These are phyloP conservation scores for Citrus trifoliata DNA, from an alignment of 345 rosid species.

Conservation along the genomic window DNA sequence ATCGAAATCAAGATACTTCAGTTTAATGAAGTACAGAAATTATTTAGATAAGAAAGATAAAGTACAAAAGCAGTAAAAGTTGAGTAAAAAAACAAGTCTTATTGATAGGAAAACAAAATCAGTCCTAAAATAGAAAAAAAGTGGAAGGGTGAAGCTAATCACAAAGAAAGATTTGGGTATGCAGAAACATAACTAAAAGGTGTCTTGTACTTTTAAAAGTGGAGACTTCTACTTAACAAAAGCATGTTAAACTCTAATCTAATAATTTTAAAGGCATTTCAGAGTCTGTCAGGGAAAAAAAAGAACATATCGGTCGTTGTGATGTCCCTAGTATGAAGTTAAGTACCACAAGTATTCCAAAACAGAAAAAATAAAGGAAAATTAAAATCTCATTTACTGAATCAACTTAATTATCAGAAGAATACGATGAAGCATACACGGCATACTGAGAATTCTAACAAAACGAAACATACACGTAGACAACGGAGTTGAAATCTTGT, in stretches of 20 bases:
- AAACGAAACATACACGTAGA: conserved; percentile 61
- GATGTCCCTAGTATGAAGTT: conserved; percentile 37
- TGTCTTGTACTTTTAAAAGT: conserved; percentile 32
- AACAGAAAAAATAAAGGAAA: neutral
- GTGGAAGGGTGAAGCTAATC: conserved; percentile 21
- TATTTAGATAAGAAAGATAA: conserved; percentile 8
- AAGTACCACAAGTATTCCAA: conserved; percentile 2
- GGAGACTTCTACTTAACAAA: conserved; percentile 45
- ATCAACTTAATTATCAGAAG: neutral
- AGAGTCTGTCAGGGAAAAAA: conserved; percentile 12
- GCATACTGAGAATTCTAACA: neutral
- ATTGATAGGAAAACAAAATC: conserved; percentile 14
- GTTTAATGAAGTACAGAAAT: conserved; percentile 11
- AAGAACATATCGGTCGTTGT: neutral
- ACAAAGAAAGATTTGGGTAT: conserved; percentile 19
- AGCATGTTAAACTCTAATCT: conserved; percentile 20
- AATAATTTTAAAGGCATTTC: neutral
- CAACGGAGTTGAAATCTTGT: conserved; percentile 78
- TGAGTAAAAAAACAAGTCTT: conserved; percentile 25
- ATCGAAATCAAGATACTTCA: conserved; percentile 1
- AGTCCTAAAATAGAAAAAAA: conserved; percentile 5
- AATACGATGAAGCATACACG: neutral
- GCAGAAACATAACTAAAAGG: conserved; percentile 19
- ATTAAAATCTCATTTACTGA: neutral
- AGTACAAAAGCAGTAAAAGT: neutral